These are phyloP conservation scores for Amanita polypyramis DNA, from an alignment of 768 basidiomycete species.

Conservation along the genomic window DNA sequence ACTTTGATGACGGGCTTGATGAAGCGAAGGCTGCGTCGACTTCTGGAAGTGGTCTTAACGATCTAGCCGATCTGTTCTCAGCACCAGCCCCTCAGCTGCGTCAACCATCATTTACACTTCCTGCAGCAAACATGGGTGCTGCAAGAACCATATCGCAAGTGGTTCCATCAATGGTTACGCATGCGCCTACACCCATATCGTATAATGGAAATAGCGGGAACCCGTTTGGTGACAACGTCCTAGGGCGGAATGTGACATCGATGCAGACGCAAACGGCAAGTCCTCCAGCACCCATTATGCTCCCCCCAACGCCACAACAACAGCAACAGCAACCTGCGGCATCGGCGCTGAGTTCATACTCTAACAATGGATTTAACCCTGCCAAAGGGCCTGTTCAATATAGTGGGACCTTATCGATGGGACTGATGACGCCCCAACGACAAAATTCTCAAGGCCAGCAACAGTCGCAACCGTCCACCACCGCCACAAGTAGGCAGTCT, in stretches of 20 bases:
- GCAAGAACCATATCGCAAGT: conserved; percentile 3
- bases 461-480: conserved; percentile 6
- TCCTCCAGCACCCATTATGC: conserved; percentile 29
- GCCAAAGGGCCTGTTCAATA: conserved; percentile 12
- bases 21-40: conserved; percentile 13
- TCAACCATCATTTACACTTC: background rate
- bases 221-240: conserved; percentile 8
- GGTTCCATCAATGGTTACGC: conserved; percentile 10
- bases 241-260: conserved; percentile 12
- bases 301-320: conserved; percentile 23
- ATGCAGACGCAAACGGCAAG: conserved; percentile 20
- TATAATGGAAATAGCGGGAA: conserved; percentile 13
- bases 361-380: conserved; percentile 13
- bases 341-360: conserved; percentile 21
- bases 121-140: background rate
- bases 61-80: conserved; percentile 56
- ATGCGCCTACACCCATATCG: conserved; percentile 18
- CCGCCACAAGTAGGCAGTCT: conserved; percentile 11
- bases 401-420: background rate
- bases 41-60: conserved; percentile 27
- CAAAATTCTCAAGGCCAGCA: conserved; percentile 12
- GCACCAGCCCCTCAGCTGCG: conserved; percentile 15
- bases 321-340: conserved; percentile 11
- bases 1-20: conserved; percentile 51
- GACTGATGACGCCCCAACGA: conserved; percentile 5